Percentiles rank a stretch among this genome's conserved stretches.
phyloP scores from a whole-genome alignment of 2,329 filamentous ascomycete genomes.

The Metarhizium rileyi region DNA sequence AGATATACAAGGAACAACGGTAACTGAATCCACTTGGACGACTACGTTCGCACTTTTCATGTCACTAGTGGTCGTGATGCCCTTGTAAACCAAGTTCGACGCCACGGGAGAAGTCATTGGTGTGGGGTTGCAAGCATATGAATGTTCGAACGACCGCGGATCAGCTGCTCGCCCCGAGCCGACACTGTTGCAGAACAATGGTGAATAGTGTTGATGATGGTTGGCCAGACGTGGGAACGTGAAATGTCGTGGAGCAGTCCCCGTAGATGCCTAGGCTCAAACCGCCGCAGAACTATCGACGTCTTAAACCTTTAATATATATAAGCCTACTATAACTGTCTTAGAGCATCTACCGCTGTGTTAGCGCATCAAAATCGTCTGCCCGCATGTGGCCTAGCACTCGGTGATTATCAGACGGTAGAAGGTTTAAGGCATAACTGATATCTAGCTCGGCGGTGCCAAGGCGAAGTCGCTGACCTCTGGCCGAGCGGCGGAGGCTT shows the following conservation, averaged over 20 bases:
- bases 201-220: neutral
- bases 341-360: neutral
- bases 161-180: neutral
- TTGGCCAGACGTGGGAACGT: neutral
- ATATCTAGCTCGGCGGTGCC: conserved; percentile 1
- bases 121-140: neutral
- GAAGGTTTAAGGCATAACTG: neutral
- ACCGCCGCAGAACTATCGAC: neutral
- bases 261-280: neutral
- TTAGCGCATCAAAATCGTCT: neutral
- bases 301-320: neutral
- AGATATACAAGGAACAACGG: neutral
- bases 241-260: neutral
- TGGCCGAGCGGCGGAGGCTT: neutral
- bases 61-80: conserved; percentile 3
- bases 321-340: too few relatives aligned
- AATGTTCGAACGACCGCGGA: conserved; percentile 1
- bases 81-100: conserved; percentile 2
- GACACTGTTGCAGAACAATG: neutral
- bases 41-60: neutral
- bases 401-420: conserved; percentile 1
- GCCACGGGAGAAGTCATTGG: conserved; percentile 2
- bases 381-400: conserved; percentile 1
- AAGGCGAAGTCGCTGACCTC: neutral
- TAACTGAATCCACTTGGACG: conserved; percentile 1